A percentile compares a stretch with the other conserved stretches of the same genome.
phyloP scores from a whole-genome alignment of 306 rosid genomes.

The Pterocarpus santalinus region DNA sequence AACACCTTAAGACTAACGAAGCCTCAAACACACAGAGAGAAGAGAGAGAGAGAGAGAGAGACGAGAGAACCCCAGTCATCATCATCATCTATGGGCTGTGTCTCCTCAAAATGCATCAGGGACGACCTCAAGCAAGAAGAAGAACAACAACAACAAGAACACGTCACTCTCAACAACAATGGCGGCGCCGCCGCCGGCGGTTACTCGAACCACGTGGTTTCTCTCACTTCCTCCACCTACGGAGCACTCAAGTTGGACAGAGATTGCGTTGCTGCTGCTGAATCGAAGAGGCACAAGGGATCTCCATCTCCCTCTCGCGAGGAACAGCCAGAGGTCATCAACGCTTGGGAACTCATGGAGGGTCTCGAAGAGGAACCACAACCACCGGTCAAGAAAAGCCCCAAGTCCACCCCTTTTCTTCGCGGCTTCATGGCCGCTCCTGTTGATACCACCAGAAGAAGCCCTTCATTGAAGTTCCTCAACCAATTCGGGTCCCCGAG shows the following conservation, averaged over 20 bases:
- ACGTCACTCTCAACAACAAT: slow-evolving; percentile 56
- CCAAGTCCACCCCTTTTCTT: slow-evolving; percentile 67
- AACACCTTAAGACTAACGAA: slow-evolving; percentile 48
- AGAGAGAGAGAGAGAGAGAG: slow-evolving; percentile 31
- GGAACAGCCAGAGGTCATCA: slow-evolving; percentile 70
- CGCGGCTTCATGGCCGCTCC: slow-evolving; percentile 66
- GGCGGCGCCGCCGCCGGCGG: slow-evolving; percentile 69
- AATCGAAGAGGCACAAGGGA: slow-evolving; percentile 37
- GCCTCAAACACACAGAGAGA: neutral
- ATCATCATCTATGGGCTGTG: slow-evolving; percentile 80
- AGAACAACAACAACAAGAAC: slow-evolving; percentile 20
- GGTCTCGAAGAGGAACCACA: slow-evolving; percentile 84
- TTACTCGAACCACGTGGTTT: slow-evolving; percentile 76
- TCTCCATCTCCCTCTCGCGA: slow-evolving; percentile 45
- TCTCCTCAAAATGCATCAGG: slow-evolving; percentile 78
- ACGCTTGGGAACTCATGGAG: slow-evolving; percentile 98
- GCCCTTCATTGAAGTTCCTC: slow-evolving; percentile 73
- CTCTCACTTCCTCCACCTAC: slow-evolving; percentile 86
- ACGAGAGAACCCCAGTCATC: slow-evolving; percentile 41
- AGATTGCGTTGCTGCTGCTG: slow-evolving; percentile 47
- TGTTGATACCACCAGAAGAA: slow-evolving; percentile 53
- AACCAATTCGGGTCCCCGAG: slow-evolving; percentile 81
- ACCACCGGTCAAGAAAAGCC: slow-evolving; percentile 69
- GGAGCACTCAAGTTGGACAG: slow-evolving; percentile 81
- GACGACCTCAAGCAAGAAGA: slow-evolving; percentile 62